Evolutionary conservation across 306 rosid genomes (phyloP), one percentile per base, ranked within the genome.

Genomic region (Amphicarpaea edgeworthii): DNA sequence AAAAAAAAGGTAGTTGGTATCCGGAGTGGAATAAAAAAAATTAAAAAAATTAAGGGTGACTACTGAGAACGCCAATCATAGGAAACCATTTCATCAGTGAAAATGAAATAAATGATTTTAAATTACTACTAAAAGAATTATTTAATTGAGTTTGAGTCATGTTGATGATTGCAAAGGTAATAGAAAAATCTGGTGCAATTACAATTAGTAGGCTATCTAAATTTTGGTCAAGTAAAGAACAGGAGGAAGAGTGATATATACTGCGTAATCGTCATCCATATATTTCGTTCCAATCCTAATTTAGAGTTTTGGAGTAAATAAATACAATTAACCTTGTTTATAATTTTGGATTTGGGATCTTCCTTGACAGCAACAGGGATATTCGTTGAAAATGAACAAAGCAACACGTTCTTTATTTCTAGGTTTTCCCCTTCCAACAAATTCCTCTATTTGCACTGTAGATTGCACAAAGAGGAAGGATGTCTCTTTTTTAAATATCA

Each of bases 71-170:
- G 19, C 70, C 72, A 72, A 68, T 76, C 75, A 51, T 40, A 67
- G 28, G 37, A 47, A 34, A 53, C 43, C 79, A 75, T 54, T 42
- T 77, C 60, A 46, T 65, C 65, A 30, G 57, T 30, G 65, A 79
- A 66, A 73, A 37, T 34, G 16, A 54, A 80, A 65, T 20, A 37
- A 62, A 65, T 49, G 9, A 82, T 76, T 75, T 75, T 28, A 62
- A 72, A 53, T 61, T 6, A 43, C 16, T 7, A 28, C 12, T 37
- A 55, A 61, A 19, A 10, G 1, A 55, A 55, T 24, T 58, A 43
- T 49, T 76, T 14, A 57, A 50, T 66, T 59, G 53, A 73, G 85
- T 79, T 81, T 83, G 79, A 79, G 66, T 49, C 81, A 78, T 68
- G 53, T 49, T 67, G 72, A 75, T 82, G 47, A 76, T 70, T 62